Conservation (phyloP, 2,329 filamentous ascomycete species). For the Ophiostoma angusticollis region DNA sequence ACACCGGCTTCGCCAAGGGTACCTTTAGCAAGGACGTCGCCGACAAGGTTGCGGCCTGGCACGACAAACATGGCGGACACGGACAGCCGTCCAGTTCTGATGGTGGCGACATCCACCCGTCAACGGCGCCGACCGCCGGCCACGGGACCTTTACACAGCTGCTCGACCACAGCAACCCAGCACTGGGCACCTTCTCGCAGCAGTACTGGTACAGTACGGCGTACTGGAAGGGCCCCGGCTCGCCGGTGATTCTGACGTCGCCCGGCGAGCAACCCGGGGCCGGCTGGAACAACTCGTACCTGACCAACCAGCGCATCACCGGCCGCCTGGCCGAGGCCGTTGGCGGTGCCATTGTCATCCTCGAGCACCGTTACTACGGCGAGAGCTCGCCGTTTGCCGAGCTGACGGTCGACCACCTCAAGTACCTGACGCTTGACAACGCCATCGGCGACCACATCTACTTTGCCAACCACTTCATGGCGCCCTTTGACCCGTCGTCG, state of each 20-base stretch:
- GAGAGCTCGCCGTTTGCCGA: conserved; percentile 24
- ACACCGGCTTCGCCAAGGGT: conserved; percentile 2
- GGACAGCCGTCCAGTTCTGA: not conserved
- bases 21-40: conserved; percentile 2
- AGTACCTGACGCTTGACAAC: conserved; percentile 28
- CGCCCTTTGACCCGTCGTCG: conserved; percentile 36
- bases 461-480: conserved; percentile 30
- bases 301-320: conserved; percentile 41
- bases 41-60: conserved; percentile 1
- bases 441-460: conserved; percentile 28
- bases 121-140: conserved; percentile 5
- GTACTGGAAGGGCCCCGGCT: conserved; percentile 27
- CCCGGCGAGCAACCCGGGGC: conserved; percentile 23
- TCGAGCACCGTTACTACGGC: conserved; percentile 33
- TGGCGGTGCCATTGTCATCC: conserved; percentile 26
- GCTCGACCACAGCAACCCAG: conserved; percentile 28
- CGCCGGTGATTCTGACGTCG: conserved; percentile 26
- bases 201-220: conserved; percentile 28
- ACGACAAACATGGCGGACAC: not conserved
- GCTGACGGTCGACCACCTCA: conserved; percentile 24
- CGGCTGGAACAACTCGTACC: conserved; percentile 9
- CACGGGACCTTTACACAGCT: conserved; percentile 26
- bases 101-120: not conserved
- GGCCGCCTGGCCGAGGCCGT: conserved; percentile 27
- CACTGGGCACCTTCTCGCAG: conserved; percentile 29